A percentile compares a stretch with the other conserved stretches of the same genome.
Evolutionary conservation across 345 rosid genomes (phyloP).

Genomic region (Populus nigra): DNA sequence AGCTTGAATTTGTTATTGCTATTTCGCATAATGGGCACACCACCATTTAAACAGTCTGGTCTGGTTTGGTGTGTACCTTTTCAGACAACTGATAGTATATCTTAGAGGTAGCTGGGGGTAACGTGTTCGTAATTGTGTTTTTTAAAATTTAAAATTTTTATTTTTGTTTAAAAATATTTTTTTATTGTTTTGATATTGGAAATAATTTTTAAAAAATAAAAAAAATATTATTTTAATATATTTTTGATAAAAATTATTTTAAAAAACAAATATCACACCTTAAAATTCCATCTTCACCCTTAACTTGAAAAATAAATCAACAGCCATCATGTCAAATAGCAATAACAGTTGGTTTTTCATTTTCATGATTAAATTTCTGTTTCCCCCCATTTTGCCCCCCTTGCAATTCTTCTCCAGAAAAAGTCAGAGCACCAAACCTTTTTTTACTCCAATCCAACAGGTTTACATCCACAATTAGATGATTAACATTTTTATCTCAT

Average conservation of each 20-base stretch:
- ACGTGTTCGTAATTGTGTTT: too few relatives aligned
- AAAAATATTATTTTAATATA: too few relatives aligned
- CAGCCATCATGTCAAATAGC: not conserved
- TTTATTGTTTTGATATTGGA: too few relatives aligned
- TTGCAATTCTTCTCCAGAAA: slow-evolving; percentile 26
- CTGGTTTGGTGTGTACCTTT: not conserved
- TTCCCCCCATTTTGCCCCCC: not conserved
- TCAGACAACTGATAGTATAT: not conserved
- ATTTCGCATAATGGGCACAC: too few relatives aligned
- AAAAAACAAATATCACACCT: too few relatives aligned
- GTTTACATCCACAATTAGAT: slow-evolving; percentile 26
- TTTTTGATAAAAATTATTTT: too few relatives aligned
- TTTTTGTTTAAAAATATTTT: too few relatives aligned
- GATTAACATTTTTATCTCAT: slow-evolving; percentile 35
- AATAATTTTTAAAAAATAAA: too few relatives aligned
- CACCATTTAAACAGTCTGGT: not conserved
- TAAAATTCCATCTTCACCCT: not conserved
- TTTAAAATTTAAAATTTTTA: too few relatives aligned
- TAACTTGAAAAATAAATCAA: not conserved
- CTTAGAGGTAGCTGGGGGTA: not conserved
- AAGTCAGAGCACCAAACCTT: slow-evolving; percentile 45
- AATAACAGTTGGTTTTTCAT: slow-evolving; percentile 12
- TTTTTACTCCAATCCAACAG: slow-evolving; percentile 41
- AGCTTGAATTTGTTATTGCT: too few relatives aligned
- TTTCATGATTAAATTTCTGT: not conserved